A percentile compares a stretch with the other conserved stretches of the same genome.
phyloP scores from a whole-genome alignment of 129 eudicot genomes.

The Daucus carota region DNA sequence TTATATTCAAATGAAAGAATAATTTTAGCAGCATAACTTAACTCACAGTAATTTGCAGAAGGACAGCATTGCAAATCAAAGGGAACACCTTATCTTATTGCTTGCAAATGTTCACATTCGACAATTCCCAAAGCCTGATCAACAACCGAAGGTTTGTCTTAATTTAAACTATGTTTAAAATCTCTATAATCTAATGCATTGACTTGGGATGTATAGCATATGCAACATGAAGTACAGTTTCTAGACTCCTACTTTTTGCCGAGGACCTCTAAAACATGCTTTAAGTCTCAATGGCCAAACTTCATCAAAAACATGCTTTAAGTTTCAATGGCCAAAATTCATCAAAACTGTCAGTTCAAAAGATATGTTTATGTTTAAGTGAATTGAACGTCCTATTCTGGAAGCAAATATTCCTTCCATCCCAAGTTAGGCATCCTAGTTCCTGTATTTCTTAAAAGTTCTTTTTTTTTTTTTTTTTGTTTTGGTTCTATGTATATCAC shows the following conservation, averaged over 20 bases:
- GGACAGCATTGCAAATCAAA: constrained; percentile 85
- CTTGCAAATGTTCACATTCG: constrained; percentile 99
- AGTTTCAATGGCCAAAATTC: too few species aligned
- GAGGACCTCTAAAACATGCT: not conserved
- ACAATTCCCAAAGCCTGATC: constrained; percentile 93
- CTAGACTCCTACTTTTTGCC: not conserved
- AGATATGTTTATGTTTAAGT: not conserved
- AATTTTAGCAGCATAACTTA: not conserved
- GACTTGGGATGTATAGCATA: not conserved
- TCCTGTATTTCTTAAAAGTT: not conserved
- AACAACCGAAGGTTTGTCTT: constrained; percentile 76
- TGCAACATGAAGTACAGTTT: not conserved
- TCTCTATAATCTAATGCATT: not conserved
- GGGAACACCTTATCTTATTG: constrained; percentile 89
- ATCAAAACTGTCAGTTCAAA: not conserved
- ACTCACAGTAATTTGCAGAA: constrained; percentile 47
- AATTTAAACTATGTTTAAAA: not conserved
- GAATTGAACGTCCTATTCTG: not conserved
- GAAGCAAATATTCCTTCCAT: not conserved
- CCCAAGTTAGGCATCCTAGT: not conserved
- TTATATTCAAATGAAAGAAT: not conserved
- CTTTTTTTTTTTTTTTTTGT: not conserved
- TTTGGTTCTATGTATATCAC: not conserved
- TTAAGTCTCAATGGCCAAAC: not conserved
- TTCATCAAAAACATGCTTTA: too few species aligned